Evolutionary conservation across 2,329 filamentous ascomycete species (phyloP), one percentile per base, ranked within the genome.

Genomic region (Alternaria brassicae): DNA sequence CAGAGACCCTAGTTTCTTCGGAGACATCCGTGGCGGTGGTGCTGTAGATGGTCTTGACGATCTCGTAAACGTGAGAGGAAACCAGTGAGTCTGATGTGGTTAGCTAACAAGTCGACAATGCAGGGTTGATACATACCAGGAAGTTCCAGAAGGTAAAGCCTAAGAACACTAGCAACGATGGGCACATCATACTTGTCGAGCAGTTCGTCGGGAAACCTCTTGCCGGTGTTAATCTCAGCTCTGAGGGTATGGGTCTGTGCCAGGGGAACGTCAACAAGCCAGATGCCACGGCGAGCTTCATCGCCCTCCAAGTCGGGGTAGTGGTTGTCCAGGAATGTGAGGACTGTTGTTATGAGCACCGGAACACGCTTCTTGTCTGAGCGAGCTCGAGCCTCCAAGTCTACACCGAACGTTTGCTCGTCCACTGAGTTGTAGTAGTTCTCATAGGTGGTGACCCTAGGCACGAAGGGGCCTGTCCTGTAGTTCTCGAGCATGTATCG

Each of bases 391-490:
- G 94, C 93, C 80, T 99, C 95, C n/a, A 99, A 87, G 74, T 99
- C 96, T 55, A 99, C 93, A 66, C 96, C 95, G 75, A 98, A 99
- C 0, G 92, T 97, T 84, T 98, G 93, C 75, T 97, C 84, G 77
- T 97, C 95, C 23, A 97, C 93, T 66, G 91, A 93, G 79, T 97
- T 97, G 83, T 99, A 99, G 81, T 99, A 99, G 78, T 98, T 99
- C 81, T 99, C 95, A 79, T 99, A 99, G 3, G 92, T 90, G 45
- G 93, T 88, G 27, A 98, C 94, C 72, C 88, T 93, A 8, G 95
- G 95, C 51, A 92, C 87, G 76, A 96, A 99, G 66, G 89, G 91
- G 63, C 95, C 95, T 6, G 95, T 99, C 63, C 93, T 90, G 80
- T 99, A 99, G 76, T 94, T 99, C 81, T 99, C 95, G 44, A 99